Percentiles rank a stretch among this genome's conserved stretches.
phyloP scores from a whole-genome alignment of 306 rosid species.

The Ammopiptanthus mongolicus region DNA sequence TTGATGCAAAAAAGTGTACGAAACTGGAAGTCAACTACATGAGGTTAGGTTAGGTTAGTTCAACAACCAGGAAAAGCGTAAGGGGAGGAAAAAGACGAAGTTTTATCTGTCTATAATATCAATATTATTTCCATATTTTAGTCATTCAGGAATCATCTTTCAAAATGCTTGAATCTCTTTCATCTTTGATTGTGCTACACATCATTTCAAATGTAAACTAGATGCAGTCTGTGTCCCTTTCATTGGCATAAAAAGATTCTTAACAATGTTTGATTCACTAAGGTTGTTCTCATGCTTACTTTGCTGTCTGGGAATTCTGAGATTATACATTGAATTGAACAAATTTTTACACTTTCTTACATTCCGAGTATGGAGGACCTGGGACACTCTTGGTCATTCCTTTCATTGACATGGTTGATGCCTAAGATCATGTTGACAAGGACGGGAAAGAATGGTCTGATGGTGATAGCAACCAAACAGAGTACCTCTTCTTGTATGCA shows the following conservation, averaged over 20 bases:
- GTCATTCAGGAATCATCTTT: neutral
- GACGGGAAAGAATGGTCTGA: constrained; percentile 86
- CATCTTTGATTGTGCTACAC: neutral
- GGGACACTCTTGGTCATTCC: constrained; percentile 81
- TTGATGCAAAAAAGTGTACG: neutral
- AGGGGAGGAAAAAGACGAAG: neutral
- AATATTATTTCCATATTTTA: constrained; percentile 8
- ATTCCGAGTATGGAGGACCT: constrained; percentile 89
- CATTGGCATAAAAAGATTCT: neutral
- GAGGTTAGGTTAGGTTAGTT: neutral
- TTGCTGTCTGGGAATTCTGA: constrained; percentile 2
- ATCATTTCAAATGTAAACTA: neutral
- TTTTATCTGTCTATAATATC: neutral
- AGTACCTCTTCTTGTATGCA: neutral
- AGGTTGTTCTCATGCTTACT: constrained; percentile 2
- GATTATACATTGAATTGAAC: constrained; percentile 13
- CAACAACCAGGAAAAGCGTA: neutral
- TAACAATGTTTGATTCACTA: neutral
- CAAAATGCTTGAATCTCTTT: neutral
- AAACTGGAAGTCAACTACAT: neutral
- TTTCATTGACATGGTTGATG: constrained; percentile 87
- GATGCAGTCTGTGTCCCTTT: neutral
- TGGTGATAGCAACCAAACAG: constrained; percentile 29
- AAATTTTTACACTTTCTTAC: constrained; percentile 75
- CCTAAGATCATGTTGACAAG: constrained; percentile 73